A percentile compares a stretch with the other conserved stretches of the same genome.
Evolutionary conservation across 352 stramenopile genomes (phyloP).

Genomic region (Globisporangium alternatum): DNA sequence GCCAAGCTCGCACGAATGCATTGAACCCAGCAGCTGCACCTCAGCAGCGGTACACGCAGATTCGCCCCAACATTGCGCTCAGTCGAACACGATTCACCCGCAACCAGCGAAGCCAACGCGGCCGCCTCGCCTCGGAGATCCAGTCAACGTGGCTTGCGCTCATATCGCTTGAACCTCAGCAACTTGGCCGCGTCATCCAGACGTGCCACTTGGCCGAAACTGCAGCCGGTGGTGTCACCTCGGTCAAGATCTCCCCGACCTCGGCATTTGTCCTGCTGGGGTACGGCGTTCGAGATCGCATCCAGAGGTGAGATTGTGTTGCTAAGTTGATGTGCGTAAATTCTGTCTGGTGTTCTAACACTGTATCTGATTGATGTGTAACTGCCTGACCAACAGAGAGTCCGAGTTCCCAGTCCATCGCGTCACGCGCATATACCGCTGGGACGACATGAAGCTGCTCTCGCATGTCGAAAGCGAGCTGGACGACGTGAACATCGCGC

Average conservation of each 20-base stretch:
- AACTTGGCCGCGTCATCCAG: slow-evolving; percentile 77
- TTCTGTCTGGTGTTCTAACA: slow-evolving; percentile 1
- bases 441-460: slow-evolving; percentile 87
- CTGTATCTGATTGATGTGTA: slow-evolving; percentile 5
- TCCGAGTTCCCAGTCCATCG: slow-evolving; percentile 81
- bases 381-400: slow-evolving; percentile 32
- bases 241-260: slow-evolving; percentile 87
- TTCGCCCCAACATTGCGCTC: slow-evolving; percentile 82
- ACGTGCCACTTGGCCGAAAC: slow-evolving; percentile 80
- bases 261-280: slow-evolving; percentile 83
- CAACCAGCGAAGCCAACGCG: slow-evolving; percentile 70
- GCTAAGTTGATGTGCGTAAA: background rate
- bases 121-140: slow-evolving; percentile 70
- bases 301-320: slow-evolving; percentile 56
- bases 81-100: slow-evolving; percentile 75
- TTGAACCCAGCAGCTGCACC: slow-evolving; percentile 19
- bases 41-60: slow-evolving; percentile 75
- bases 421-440: slow-evolving; percentile 86
- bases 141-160: slow-evolving; percentile 85
- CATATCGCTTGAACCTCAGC: slow-evolving; percentile 76
- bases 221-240: slow-evolving; percentile 82
- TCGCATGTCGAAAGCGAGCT: slow-evolving; percentile 85
- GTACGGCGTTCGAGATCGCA: slow-evolving; percentile 82
- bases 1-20: slow-evolving; percentile 22
- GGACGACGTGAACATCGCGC: slow-evolving; percentile 98